These are phyloP conservation scores for Yamadazyma phyllophila DNA, from an alignment of 805 yeast genomes.

Conservation along the genomic window DNA sequence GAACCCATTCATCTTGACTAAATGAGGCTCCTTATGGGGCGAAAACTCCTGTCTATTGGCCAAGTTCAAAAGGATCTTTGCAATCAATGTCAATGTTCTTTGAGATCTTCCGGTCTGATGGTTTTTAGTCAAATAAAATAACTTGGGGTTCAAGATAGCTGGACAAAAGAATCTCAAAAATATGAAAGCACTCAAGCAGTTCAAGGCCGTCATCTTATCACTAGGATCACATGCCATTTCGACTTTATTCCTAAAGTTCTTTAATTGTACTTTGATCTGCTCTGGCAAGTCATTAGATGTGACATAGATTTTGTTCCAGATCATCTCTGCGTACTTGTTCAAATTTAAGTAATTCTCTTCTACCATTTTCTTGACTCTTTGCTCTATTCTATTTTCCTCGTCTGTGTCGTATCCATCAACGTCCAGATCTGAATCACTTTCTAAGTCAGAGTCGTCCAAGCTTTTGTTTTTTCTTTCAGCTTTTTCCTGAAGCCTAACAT, in stretches of 20 bases:
- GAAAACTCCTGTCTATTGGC: constrained; percentile 71
- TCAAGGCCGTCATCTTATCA: constrained; percentile 54
- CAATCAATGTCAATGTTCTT: constrained; percentile 75
- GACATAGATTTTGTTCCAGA: constrained; percentile 65
- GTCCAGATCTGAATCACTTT: constrained; percentile 17
- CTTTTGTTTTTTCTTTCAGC: constrained; percentile 25
- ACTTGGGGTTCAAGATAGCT: constrained; percentile 83
- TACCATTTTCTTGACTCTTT: constrained; percentile 31
- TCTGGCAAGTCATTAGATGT: constrained; percentile 76
- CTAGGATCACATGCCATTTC: constrained; percentile 59
- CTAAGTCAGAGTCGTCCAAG: constrained; percentile 18
- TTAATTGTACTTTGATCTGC: constrained; percentile 62
- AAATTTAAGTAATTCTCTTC: constrained; percentile 50
- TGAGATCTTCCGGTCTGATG: constrained; percentile 73
- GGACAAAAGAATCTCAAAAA: constrained; percentile 71
- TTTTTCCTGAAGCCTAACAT: constrained; percentile 40
- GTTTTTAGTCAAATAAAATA: constrained; percentile 67
- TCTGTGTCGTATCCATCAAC: constrained; percentile 28
- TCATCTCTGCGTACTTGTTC: constrained; percentile 46
- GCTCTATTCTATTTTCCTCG: constrained; percentile 34
- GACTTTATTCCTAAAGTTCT: constrained; percentile 58
- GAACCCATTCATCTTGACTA: constrained; percentile 68
- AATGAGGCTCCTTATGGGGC: constrained; percentile 83
- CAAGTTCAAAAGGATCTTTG: constrained; percentile 75
- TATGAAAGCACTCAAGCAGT: constrained; percentile 79